Percentiles rank a stretch among this genome's conserved stretches.
Evolutionary conservation across 2,329 filamentous ascomycete genomes (phyloP).

Genomic region (Fusarium buxicola): DNA sequence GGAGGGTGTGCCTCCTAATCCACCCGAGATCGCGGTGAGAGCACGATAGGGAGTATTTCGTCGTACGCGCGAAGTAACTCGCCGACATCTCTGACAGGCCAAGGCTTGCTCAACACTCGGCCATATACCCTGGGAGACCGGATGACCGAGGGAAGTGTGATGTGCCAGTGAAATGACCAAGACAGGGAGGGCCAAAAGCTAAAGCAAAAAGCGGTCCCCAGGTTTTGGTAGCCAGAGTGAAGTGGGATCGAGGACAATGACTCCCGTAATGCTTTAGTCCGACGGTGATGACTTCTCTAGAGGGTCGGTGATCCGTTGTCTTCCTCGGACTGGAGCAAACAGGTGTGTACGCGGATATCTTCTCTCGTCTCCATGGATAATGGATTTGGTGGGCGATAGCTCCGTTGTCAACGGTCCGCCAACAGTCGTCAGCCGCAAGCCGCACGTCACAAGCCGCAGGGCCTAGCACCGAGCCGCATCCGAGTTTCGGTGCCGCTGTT

Average conservation of each 20-base stretch:
- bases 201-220: conserved; percentile 25
- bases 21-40: conserved; percentile 43
- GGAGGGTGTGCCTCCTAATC: conserved; percentile 30
- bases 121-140: conserved; percentile 8
- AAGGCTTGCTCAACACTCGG: conserved; percentile 7
- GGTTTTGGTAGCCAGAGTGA: conserved; percentile 12
- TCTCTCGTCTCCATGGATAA: not conserved
- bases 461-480: conserved; percentile 18
- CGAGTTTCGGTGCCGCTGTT: conserved; percentile 8
- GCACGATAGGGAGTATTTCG: conserved; percentile 15
- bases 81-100: conserved; percentile 14
- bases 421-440: conserved; percentile 15
- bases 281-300: not conserved
- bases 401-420: conserved; percentile 1
- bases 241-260: not conserved
- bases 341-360: not conserved
- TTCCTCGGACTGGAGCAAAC: not conserved
- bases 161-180: conserved; percentile 1
- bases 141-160: conserved; percentile 13
- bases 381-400: not conserved
- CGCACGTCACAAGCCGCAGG: conserved; percentile 7
- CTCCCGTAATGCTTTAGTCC: not conserved
- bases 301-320: not conserved
- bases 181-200: not conserved
- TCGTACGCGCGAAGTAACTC: conserved; percentile 9